phyloP scores from a whole-genome alignment of 2,329 filamentous ascomycete species.

The Diaporthe sp. region DNA sequence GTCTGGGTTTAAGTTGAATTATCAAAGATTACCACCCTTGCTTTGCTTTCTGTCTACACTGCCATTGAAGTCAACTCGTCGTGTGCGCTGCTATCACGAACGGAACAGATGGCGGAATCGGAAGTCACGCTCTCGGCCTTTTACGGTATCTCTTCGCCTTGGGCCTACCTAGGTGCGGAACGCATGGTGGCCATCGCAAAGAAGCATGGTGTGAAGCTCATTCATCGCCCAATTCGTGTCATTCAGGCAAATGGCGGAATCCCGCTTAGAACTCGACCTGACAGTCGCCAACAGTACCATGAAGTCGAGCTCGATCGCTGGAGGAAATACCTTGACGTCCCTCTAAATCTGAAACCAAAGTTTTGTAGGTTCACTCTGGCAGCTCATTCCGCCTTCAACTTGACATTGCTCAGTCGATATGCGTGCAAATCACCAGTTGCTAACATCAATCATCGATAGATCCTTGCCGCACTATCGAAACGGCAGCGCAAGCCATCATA shows the following conservation, averaged over 20 bases:
- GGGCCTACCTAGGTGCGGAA: slow-evolving; percentile 33
- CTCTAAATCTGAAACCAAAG: slow-evolving; percentile 24
- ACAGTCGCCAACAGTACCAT: slow-evolving; percentile 32
- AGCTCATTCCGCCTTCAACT: not conserved
- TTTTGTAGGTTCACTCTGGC: not conserved
- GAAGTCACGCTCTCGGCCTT: slow-evolving; percentile 13
- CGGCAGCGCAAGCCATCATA: slow-evolving; percentile 29
- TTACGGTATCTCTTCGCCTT: slow-evolving; percentile 34
- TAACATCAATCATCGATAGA: not conserved
- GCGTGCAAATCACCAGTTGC: too few species aligned
- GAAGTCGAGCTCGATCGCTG: slow-evolving; percentile 33
- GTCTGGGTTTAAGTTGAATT: not conserved
- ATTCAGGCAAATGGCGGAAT: slow-evolving; percentile 33
- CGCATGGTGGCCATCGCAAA: slow-evolving; percentile 12
- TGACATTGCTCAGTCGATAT: not conserved
- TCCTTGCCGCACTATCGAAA: slow-evolving; percentile 28
- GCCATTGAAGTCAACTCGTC: not conserved
- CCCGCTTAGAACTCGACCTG: slow-evolving; percentile 24
- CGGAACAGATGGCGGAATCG: slow-evolving; percentile 4
- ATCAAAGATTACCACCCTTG: not conserved
- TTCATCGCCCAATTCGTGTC: slow-evolving; percentile 31
- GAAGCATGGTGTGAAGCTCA: slow-evolving; percentile 8
- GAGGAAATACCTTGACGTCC: slow-evolving; percentile 19
- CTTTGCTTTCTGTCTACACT: not conserved
- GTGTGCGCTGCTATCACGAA: too few species aligned